Percentiles rank a stretch among this genome's conserved stretches.
Conservation (phyloP, 1,139 yeast species). For the Zygotorulaspora mrakii region DNA sequence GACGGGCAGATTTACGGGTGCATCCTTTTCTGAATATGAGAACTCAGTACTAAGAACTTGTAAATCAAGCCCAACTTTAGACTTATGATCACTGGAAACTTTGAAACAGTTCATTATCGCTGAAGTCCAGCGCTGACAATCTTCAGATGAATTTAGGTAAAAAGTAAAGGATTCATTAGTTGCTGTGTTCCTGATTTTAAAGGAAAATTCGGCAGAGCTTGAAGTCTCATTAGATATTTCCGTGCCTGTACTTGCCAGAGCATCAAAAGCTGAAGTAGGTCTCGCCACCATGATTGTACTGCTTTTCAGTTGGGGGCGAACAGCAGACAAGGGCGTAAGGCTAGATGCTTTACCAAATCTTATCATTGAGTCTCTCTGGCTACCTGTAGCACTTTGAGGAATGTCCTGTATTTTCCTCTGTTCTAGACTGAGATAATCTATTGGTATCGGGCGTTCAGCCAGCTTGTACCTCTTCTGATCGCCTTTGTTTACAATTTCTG, state of each 20-base stretch:
- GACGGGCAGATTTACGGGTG: conserved; percentile 56
- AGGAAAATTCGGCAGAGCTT: conserved; percentile 37
- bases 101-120: conserved; percentile 54
- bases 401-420: conserved; percentile 22
- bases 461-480: conserved; percentile 41
- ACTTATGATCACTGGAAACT: conserved; percentile 45
- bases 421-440: conserved; percentile 56
- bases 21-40: conserved; percentile 55
- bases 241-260: conserved; percentile 7
- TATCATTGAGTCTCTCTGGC: conserved; percentile 13
- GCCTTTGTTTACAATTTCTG: conserved; percentile 43
- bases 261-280: conserved; percentile 9
- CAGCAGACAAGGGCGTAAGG: conserved; percentile 24
- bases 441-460: conserved; percentile 57
- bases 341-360: conserved; percentile 17
- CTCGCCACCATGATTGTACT: conserved; percentile 24
- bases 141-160: conserved; percentile 51
- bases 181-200: conserved; percentile 49
- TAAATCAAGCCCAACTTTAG: conserved; percentile 54
- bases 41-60: conserved; percentile 57
- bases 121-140: conserved; percentile 58
- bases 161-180: conserved; percentile 54
- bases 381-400: conserved; percentile 10
- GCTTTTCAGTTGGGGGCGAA: conserved; percentile 23
- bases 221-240: conserved; percentile 20